A percentile compares a stretch with the other conserved stretches of the same genome.
Evolutionary conservation across 495 filamentous ascomycete genomes (phyloP).

Genomic region (Elasticomyces elasticus): DNA sequence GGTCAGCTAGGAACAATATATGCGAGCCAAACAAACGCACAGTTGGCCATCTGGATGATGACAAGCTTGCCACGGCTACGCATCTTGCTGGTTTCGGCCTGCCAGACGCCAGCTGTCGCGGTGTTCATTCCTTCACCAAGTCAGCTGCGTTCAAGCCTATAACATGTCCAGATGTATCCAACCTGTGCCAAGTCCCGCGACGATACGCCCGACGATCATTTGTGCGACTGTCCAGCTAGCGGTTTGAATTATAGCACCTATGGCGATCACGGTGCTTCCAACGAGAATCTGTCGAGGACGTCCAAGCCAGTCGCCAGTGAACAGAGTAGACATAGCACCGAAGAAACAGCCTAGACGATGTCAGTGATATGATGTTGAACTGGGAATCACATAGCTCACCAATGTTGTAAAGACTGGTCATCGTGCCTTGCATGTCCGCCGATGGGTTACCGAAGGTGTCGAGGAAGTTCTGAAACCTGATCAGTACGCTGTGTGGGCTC

Average conservation of each 20-base stretch:
- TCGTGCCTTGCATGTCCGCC: conserved; percentile 41
- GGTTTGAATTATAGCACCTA: conserved; percentile 15
- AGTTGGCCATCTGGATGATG: conserved; percentile 25
- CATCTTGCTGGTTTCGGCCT: conserved; percentile 13
- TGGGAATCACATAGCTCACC: neutral
- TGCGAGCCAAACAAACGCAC: conserved; percentile 24
- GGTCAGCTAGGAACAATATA: conserved; percentile 11
- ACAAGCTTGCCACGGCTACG: conserved; percentile 10
- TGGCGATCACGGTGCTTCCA: conserved; percentile 10
- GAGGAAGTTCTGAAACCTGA: conserved; percentile 16
- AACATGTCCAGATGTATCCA: neutral
- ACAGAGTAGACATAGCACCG: conserved; percentile 12
- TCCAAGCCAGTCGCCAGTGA: conserved; percentile 15
- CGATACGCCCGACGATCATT: conserved; percentile 18
- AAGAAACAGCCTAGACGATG: conserved; percentile 17
- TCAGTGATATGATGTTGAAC: neutral
- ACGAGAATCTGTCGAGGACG: conserved; percentile 18
- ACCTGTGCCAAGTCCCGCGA: conserved; percentile 18
- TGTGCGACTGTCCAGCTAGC: conserved; percentile 12
- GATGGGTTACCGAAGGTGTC: conserved; percentile 16
- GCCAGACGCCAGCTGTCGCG: conserved; percentile 17
- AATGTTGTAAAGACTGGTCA: conserved; percentile 43
- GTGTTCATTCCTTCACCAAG: too few species aligned
- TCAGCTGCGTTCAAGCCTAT: too few species aligned
- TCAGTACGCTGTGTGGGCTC: too few species aligned